Conservation (phyloP, 495 filamentous ascomycete genomes). For the Annulohypoxylon maeteangense region DNA sequence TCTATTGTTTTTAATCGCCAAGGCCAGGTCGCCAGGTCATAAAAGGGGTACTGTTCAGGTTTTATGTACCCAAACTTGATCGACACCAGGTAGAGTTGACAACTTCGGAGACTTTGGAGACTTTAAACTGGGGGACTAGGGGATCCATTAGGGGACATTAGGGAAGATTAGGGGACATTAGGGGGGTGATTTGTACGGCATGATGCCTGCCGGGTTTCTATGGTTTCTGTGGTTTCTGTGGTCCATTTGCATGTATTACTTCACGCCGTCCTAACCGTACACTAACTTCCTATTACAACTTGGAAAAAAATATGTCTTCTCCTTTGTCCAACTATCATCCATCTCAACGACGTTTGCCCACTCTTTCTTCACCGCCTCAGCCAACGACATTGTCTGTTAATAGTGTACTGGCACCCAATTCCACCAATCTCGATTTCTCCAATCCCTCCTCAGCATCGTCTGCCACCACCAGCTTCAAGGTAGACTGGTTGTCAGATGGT, state of each 20-base stretch:
- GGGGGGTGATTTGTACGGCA: conserved; percentile 10
- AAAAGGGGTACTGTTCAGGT: conserved; percentile 13
- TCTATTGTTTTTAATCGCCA: conserved; percentile 18
- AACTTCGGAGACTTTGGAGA: neutral
- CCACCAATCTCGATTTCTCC: conserved; percentile 41
- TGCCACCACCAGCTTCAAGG: conserved; percentile 48
- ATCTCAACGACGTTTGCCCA: conserved; percentile 24
- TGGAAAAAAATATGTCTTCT: conserved; percentile 41
- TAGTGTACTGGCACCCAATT: conserved; percentile 35
- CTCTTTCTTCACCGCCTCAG: conserved; percentile 27
- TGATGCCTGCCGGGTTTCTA: conserved; percentile 4
- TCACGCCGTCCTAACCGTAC: neutral
- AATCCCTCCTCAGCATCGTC: conserved; percentile 47
- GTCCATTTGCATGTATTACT: conserved; percentile 14
- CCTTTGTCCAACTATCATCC: conserved; percentile 43
- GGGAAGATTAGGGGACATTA: neutral
- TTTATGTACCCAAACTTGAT: conserved; percentile 1
- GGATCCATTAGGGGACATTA: neutral
- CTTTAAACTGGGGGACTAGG: neutral
- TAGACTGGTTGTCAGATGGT: conserved; percentile 47
- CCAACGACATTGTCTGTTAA: conserved; percentile 38
- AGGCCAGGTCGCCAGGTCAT: conserved; percentile 4
- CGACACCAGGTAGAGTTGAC: conserved; percentile 2
- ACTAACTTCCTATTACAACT: conserved; percentile 20
- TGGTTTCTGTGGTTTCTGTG: neutral